phyloP scores from a whole-genome alignment of 805 yeast species.

The Metschnikowia lunata region DNA sequence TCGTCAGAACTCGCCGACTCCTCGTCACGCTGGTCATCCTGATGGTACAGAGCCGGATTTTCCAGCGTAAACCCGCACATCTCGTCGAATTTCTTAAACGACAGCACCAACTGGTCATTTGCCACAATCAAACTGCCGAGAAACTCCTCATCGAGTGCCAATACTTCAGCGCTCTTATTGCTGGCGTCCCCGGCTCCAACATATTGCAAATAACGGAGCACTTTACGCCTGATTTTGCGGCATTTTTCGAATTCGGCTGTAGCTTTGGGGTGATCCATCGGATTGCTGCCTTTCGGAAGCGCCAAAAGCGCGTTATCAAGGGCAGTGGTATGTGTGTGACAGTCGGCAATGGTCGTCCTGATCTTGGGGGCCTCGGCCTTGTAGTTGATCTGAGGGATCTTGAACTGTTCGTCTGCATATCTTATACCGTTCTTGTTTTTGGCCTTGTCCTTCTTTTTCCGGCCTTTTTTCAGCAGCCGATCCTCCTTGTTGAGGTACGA shows the following conservation, averaged over 20 bases:
- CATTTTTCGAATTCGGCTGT: slow-evolving; percentile 70
- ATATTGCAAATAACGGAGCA: slow-evolving; percentile 76
- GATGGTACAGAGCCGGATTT: slow-evolving; percentile 30
- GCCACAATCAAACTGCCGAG: slow-evolving; percentile 85
- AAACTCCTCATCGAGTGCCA: slow-evolving; percentile 62
- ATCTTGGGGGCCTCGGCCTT: slow-evolving; percentile 71
- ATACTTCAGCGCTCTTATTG: slow-evolving; percentile 24
- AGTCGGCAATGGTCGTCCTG: slow-evolving; percentile 62
- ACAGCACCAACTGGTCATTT: slow-evolving; percentile 81
- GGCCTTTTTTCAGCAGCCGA: slow-evolving; percentile 5
- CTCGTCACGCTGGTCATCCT: slow-evolving; percentile 20
- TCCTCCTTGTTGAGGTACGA: slow-evolving; percentile 11
- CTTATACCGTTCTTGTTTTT: slow-evolving; percentile 11
- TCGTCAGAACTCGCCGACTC: slow-evolving; percentile 23
- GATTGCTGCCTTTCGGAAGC: slow-evolving; percentile 45
- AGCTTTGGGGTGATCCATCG: slow-evolving; percentile 61
- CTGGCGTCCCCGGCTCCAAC: slow-evolving; percentile 51
- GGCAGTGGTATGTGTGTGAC: slow-evolving; percentile 69
- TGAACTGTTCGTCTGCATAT: slow-evolving; percentile 47
- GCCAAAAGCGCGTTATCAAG: slow-evolving; percentile 47
- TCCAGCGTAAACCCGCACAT: slow-evolving; percentile 39
- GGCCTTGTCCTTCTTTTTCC: slow-evolving; percentile 3
- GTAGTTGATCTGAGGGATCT: slow-evolving; percentile 66
- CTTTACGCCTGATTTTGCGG: slow-evolving; percentile 67
- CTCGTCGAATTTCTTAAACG: slow-evolving; percentile 66